phyloP scores from a whole-genome alignment of 2,329 filamentous ascomycete genomes.

The Xylaria arbuscula region DNA sequence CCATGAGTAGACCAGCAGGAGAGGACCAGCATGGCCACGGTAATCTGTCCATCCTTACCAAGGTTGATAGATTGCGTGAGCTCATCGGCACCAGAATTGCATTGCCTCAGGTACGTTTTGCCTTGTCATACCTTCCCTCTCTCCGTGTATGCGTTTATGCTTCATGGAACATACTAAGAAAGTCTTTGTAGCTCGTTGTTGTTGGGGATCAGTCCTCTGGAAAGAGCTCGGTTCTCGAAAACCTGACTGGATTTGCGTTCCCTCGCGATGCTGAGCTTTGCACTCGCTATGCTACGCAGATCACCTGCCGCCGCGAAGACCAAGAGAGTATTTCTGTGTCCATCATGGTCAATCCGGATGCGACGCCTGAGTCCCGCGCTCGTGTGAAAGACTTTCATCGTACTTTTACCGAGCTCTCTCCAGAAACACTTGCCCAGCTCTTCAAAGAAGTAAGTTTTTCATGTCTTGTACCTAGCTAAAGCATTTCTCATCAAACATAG shows the following conservation, averaged over 20 bases:
- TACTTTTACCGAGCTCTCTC: slow-evolving; percentile 42
- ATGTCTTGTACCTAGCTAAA: neutral
- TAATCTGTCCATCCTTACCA: slow-evolving; percentile 46
- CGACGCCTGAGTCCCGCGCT: slow-evolving; percentile 39
- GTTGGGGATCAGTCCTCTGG: slow-evolving; percentile 88
- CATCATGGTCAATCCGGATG: slow-evolving; percentile 53
- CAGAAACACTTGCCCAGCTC: slow-evolving; percentile 52
- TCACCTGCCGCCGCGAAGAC: slow-evolving; percentile 55
- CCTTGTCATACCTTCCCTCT: neutral
- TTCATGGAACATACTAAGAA: neutral
- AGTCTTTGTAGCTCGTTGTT: slow-evolving; percentile 74
- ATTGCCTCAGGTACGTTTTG: slow-evolving; percentile 46
- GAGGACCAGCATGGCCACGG: slow-evolving; percentile 43
- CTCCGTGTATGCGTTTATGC: slow-evolving; percentile 24
- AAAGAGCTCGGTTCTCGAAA: slow-evolving; percentile 86
- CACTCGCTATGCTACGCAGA: slow-evolving; percentile 62
- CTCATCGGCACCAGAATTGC: slow-evolving; percentile 53
- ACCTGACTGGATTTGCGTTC: slow-evolving; percentile 61
- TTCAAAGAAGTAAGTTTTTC: slow-evolving; percentile 53
- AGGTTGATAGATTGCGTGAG: slow-evolving; percentile 57
- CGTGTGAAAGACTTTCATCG: slow-evolving; percentile 48
- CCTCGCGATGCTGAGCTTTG: slow-evolving; percentile 58
- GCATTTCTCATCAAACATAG: slow-evolving; percentile 41
- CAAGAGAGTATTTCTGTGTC: slow-evolving; percentile 54
- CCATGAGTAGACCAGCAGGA: neutral